Evolutionary conservation across 169 alveolate genomes (phyloP).

Genomic region (Amoebophrya sp.): DNA sequence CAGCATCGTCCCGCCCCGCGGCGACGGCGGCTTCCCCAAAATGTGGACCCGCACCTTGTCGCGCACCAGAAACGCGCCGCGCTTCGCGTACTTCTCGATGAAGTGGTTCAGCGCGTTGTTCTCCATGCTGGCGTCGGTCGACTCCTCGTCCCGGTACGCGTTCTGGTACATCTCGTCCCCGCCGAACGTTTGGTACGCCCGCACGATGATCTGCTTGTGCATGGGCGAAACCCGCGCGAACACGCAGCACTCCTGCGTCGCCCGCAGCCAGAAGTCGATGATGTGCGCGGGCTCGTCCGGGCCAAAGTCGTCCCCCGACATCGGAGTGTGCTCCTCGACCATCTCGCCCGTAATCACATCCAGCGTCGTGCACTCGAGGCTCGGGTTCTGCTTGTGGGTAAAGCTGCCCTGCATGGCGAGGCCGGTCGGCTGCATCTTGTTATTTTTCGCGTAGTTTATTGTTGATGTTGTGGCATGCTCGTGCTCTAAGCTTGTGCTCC

Average conservation of each 20-base stretch:
- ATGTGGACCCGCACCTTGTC: not conserved
- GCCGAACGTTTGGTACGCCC: not conserved
- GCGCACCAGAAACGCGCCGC: not conserved
- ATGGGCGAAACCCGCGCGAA: not conserved
- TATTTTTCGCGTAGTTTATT: not conserved
- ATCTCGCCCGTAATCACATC: not conserved
- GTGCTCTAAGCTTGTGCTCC: not conserved
- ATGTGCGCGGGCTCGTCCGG: not conserved
- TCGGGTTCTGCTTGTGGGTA: not conserved
- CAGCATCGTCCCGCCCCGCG: not conserved
- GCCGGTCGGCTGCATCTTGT: too few species aligned
- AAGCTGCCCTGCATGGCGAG: too few species aligned
- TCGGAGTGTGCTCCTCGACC: not conserved
- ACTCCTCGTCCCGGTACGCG: not conserved
- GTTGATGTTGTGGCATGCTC: not conserved
- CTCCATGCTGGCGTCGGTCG: not conserved
- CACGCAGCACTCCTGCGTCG: not conserved
- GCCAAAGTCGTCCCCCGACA: not conserved
- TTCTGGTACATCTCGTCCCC: not conserved
- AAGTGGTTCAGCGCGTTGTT: not conserved
- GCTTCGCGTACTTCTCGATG: not conserved
- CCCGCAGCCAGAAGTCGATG: not conserved
- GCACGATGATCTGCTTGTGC: conserved; percentile 2
- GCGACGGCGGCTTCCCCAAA: not conserved
- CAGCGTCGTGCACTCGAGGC: not conserved